Evolutionary conservation across 1,139 yeast species (phyloP), one percentile per base, ranked within the genome.

Genomic region (Geotrichum australiense): DNA sequence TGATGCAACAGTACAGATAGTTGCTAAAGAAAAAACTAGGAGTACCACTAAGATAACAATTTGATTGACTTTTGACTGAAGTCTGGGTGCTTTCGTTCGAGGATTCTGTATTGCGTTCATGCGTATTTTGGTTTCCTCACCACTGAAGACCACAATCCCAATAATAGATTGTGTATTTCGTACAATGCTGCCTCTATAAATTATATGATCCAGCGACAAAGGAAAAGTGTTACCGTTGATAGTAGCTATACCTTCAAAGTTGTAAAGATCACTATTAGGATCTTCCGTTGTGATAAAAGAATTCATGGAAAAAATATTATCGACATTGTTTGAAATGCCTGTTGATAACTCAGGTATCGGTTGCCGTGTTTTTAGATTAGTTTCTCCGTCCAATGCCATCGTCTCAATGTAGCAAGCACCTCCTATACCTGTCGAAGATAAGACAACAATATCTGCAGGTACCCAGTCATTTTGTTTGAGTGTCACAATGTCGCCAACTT

Each of bases 341-440:
- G 71, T 69, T 12, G 78, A 68, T 4, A 85, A 50, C 46, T 79
- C 84, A 1, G 73, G 66, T 48, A 81, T 81, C 0, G 96, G 85
- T 19, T 65, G 65, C 53, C 76, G 78, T 4, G 84, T 70, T 59
- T 91, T 91, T 48, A 91, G 68, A 56, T 86, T 89, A 0, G 97
- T 91, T 62, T 91, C 98, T 38, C 98, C 98, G 62, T 91, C 98
- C 37, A 91, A 68, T 0, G 96, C 98, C 91, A 91, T 89, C 0
- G 98, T 91, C 61, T 91, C 98, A 16, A 89, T 78, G 52, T 77
- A 85, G 1, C 94, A 80, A 50, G 80, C 83, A 42, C 80, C 83
- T 46, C 77, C 74, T 28, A 74, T 75, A 11, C 76, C 77, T 37
- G 76, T 74, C 2, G 91, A 74, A 2, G 84, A 72, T 33, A 91